Evolutionary conservation across 805 yeast species (phyloP).

Genomic region (Candida sithepensis): DNA sequence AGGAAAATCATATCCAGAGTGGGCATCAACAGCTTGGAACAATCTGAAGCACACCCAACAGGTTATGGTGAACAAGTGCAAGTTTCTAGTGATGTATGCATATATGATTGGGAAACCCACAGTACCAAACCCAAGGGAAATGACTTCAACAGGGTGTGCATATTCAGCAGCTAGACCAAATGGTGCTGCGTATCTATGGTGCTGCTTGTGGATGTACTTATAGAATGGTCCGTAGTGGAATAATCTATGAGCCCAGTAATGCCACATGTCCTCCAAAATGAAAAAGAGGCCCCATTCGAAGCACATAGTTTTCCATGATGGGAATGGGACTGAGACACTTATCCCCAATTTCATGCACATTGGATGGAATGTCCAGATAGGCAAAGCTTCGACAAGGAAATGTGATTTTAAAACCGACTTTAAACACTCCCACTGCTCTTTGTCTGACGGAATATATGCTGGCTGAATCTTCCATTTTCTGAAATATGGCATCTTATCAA

Average conservation of each 20-base stretch:
- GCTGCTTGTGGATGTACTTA: slow-evolving; percentile 57
- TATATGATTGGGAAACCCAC: slow-evolving; percentile 58
- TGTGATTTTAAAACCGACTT: slow-evolving; percentile 56
- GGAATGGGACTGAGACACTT: slow-evolving; percentile 51
- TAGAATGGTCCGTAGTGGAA: slow-evolving; percentile 56
- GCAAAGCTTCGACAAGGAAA: slow-evolving; percentile 55
- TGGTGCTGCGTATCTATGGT: slow-evolving; percentile 60
- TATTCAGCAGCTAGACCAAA: slow-evolving; percentile 61
- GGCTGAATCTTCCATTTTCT: slow-evolving; percentile 53
- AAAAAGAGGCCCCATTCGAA: slow-evolving; percentile 47
- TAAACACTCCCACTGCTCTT: slow-evolving; percentile 61
- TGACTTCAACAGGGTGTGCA: slow-evolving; percentile 58
- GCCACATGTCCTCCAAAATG: slow-evolving; percentile 56
- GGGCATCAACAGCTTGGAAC: slow-evolving; percentile 59
- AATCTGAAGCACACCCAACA: slow-evolving; percentile 51
- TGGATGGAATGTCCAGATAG: slow-evolving; percentile 63
- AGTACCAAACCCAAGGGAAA: slow-evolving; percentile 55
- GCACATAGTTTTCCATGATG: slow-evolving; percentile 38
- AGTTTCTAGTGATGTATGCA: slow-evolving; percentile 41
- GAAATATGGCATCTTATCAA: slow-evolving; percentile 51
- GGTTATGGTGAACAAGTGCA: slow-evolving; percentile 53
- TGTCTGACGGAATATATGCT: slow-evolving; percentile 45
- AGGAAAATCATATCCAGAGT: slow-evolving; percentile 61
- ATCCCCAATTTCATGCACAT: slow-evolving; percentile 47
- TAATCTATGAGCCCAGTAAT: slow-evolving; percentile 55